A percentile compares a stretch with the other conserved stretches of the same genome.
These are phyloP conservation scores for Amauroascus niger DNA, from an alignment of 2,329 filamentous ascomycete species.

Conservation along the genomic window DNA sequence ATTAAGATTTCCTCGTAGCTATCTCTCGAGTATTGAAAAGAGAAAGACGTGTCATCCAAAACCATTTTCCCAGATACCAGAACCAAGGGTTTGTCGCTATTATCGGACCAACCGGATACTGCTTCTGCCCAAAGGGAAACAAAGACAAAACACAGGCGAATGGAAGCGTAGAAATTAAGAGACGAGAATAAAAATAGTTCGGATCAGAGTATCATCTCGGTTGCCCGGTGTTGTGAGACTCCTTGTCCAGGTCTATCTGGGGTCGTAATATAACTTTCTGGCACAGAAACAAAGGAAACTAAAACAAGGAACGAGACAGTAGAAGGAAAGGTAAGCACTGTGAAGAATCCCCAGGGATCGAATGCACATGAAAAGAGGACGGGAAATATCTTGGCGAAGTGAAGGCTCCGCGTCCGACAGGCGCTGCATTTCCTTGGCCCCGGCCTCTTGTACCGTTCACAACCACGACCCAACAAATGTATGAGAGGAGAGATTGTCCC, in stretches of 20 bases:
- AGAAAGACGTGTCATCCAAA: no score
- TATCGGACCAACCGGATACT: not conserved
- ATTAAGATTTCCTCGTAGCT: no score
- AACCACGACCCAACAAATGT: not conserved
- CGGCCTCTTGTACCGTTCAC: not conserved
- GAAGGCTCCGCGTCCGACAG: not conserved
- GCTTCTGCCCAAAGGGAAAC: not conserved
- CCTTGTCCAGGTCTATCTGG: constrained; percentile 5
- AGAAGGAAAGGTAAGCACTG: not conserved
- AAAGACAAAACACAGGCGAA: not conserved
- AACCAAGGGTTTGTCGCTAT: not conserved
- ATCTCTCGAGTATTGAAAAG: no score
- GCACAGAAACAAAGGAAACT: not conserved
- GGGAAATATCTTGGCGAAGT: not conserved
- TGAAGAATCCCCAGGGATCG: not conserved
- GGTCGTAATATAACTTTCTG: constrained; percentile 2
- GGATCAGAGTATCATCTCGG: constrained; percentile 1
- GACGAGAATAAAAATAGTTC: not conserved
- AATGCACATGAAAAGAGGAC: not conserved
- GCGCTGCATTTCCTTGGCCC: not conserved
- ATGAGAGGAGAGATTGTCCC: constrained; percentile 1
- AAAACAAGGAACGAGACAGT: not conserved
- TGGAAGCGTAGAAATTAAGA: not conserved
- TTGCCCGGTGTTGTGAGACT: constrained; percentile 5
- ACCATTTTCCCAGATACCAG: not conserved